Conservation (phyloP, 169 alveolate species). For the Cryptosporidium andersoni region DNA sequence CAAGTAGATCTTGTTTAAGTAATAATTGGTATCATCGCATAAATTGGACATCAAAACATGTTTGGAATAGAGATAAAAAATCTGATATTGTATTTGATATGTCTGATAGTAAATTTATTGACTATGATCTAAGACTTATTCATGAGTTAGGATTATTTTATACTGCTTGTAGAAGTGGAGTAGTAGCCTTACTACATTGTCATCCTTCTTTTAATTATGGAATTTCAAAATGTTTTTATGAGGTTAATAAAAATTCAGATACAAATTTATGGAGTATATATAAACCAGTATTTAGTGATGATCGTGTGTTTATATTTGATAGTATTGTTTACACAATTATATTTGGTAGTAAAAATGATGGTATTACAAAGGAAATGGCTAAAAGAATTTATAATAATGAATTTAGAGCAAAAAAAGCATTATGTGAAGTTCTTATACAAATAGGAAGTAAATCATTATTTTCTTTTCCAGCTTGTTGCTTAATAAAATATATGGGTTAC, state of each 20-base stretch:
- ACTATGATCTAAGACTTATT: constrained; percentile 31
- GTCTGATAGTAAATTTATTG: constrained; percentile 43
- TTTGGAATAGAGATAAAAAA: constrained; percentile 18
- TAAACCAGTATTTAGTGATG: constrained; percentile 77
- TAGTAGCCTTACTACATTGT: constrained; percentile 55
- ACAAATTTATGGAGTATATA: constrained; percentile 72
- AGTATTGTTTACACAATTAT: constrained; percentile 76
- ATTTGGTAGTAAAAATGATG: constrained; percentile 72
- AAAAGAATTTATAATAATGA: constrained; percentile 66
- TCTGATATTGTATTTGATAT: not conserved
- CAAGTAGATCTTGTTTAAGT: constrained; percentile 63
- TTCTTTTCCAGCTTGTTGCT: constrained; percentile 54
- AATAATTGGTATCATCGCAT: constrained; percentile 68
- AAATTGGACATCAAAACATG: constrained; percentile 43
- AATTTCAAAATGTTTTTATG: constrained; percentile 40
- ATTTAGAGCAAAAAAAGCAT: constrained; percentile 47
- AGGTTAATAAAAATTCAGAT: constrained; percentile 26
- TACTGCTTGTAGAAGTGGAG: constrained; percentile 54
- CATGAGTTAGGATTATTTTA: constrained; percentile 48
- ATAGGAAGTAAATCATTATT: constrained; percentile 49
- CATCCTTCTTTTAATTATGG: constrained; percentile 57
- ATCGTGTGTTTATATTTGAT: constrained; percentile 76
- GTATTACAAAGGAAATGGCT: constrained; percentile 63
- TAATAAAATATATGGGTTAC: constrained; percentile 64
- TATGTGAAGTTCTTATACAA: constrained; percentile 60